phyloP scores from a whole-genome alignment of 73 alveolate genomes.

The Paramecium bursaria region DNA sequence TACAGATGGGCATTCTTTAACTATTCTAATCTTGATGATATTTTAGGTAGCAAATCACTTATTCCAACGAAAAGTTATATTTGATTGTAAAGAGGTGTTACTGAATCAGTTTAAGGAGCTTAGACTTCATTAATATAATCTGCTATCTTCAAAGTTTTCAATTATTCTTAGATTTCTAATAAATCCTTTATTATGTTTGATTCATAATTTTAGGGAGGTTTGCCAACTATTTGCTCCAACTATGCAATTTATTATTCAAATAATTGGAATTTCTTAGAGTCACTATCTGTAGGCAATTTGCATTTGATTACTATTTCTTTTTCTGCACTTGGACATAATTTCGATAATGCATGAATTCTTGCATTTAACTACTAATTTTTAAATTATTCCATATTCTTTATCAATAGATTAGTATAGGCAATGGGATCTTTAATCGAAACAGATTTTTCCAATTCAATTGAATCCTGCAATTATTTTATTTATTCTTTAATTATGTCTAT shows the following conservation, averaged over 20 bases:
- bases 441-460: constrained; percentile 31
- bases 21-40: constrained; percentile 1
- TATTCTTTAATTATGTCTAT: constrained; percentile 1
- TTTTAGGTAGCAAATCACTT: constrained; percentile 31
- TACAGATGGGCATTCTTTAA: constrained; percentile 45
- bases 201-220: background rate
- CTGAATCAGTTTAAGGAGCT: background rate
- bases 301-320: constrained; percentile 7
- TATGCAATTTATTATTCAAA: background rate
- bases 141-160: background rate
- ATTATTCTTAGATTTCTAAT: background rate
- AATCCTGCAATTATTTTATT: background rate
- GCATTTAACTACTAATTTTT: background rate
- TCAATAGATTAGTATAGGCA: constrained; percentile 17
- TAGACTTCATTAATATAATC: background rate
- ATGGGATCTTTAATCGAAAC: background rate
- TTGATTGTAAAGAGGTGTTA: constrained; percentile 1
- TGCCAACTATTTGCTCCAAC: constrained; percentile 22
- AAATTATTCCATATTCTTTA: constrained; percentile 12
- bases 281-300: background rate
- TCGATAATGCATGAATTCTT: constrained; percentile 29
- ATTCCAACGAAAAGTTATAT: constrained; percentile 37
- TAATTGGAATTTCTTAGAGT: background rate
- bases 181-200: constrained; percentile 7
- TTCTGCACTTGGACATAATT: constrained; percentile 34